phyloP scores from a whole-genome alignment of 352 stramenopile species.

The Pythium dissimile region DNA sequence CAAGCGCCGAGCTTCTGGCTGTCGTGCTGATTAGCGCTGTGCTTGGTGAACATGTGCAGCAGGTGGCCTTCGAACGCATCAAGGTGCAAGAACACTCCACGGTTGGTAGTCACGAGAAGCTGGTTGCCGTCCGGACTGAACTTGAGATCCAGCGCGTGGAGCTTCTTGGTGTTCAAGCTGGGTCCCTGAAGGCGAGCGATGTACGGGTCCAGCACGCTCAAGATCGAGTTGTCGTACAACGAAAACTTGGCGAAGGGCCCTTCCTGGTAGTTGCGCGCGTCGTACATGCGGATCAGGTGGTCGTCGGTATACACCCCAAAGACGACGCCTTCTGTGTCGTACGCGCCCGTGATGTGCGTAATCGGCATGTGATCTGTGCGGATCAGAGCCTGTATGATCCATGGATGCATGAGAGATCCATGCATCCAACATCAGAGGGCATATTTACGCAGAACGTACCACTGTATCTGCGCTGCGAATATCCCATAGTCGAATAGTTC shows the following conservation, averaged over 20 bases:
- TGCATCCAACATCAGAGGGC: background rate
- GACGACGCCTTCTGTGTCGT: slow-evolving; percentile 82
- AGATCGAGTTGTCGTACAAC: slow-evolving; percentile 71
- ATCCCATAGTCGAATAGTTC: slow-evolving; percentile 79
- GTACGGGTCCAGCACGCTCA: slow-evolving; percentile 57
- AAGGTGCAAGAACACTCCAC: slow-evolving; percentile 74
- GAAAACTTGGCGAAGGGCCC: slow-evolving; percentile 87
- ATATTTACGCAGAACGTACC: slow-evolving; percentile 22
- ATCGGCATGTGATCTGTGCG: slow-evolving; percentile 59
- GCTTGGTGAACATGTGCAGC: slow-evolving; percentile 66
- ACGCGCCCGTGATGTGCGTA: slow-evolving; percentile 62
- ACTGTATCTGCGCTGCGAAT: slow-evolving; percentile 60
- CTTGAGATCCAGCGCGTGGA: slow-evolving; percentile 76
- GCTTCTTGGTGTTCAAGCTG: slow-evolving; percentile 48
- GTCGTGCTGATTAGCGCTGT: slow-evolving; percentile 29
- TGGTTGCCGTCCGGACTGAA: slow-evolving; percentile 87
- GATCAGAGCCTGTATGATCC: slow-evolving; percentile 45
- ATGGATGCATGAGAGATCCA: background rate
- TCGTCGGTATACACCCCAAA: slow-evolving; percentile 86
- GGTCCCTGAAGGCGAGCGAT: slow-evolving; percentile 48
- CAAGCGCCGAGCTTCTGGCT: slow-evolving; percentile 51
- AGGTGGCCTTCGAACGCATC: slow-evolving; percentile 84
- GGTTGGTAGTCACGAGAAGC: slow-evolving; percentile 79
- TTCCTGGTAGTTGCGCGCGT: slow-evolving; percentile 85
- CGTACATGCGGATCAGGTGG: slow-evolving; percentile 86